Percentiles rank a stretch among this genome's conserved stretches.
phyloP scores from a whole-genome alignment of 164 flowering plant genomes.

The Macadamia tetraphylla region DNA sequence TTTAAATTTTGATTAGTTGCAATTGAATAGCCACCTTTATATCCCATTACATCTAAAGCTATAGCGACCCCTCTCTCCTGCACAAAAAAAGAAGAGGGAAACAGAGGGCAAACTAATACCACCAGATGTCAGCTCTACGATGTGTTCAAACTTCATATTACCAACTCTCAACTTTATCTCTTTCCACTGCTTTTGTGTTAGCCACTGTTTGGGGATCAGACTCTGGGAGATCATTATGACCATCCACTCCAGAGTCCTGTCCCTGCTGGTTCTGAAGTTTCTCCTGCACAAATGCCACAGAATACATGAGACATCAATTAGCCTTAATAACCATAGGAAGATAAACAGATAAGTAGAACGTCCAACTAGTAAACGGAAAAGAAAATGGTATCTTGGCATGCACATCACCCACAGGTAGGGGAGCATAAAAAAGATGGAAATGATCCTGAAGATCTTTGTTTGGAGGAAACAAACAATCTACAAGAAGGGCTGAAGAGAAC shows the following conservation, averaged over 20 bases:
- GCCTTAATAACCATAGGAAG: no score
- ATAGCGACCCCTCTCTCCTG: constrained; percentile 13
- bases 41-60: constrained; percentile 10
- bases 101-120: constrained; percentile 13
- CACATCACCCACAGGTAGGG: no score
- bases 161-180: constrained; percentile 9
- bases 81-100: neutral
- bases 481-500: no score
- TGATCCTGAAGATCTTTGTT: no score
- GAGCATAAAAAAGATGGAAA: no score
- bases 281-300: constrained; percentile 15
- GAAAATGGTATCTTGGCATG: no score
- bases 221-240: constrained; percentile 12
- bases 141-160: constrained; percentile 10
- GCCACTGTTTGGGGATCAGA: constrained; percentile 14
- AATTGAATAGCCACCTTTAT: constrained; percentile 10
- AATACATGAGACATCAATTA: no score
- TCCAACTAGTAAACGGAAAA: no score
- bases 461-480: no score
- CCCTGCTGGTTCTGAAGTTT: constrained; percentile 20
- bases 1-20: constrained; percentile 7
- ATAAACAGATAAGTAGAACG: no score
- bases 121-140: constrained; percentile 11
- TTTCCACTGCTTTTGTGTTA: constrained; percentile 12
- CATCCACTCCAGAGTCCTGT: constrained; percentile 5